These are phyloP conservation scores for Thelonectria rubi DNA, from an alignment of 2,329 filamentous ascomycete species.

Conservation along the genomic window DNA sequence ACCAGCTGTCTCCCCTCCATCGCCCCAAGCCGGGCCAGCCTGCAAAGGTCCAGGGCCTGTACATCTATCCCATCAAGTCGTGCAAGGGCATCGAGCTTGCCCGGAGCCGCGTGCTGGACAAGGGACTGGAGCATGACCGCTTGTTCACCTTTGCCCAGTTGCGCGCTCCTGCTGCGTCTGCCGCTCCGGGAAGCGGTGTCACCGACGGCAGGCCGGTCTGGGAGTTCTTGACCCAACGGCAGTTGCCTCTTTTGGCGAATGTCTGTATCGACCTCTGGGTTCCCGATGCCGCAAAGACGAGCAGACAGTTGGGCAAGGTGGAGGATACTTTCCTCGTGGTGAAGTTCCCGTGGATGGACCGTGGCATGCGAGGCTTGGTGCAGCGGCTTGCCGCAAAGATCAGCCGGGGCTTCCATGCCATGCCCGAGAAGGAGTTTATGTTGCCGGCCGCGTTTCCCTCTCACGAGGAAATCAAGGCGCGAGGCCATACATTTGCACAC, in stretches of 20 bases:
- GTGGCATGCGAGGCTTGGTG: conserved; percentile 58
- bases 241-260: conserved; percentile 75
- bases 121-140: conserved; percentile 81
- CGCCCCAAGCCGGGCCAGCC: conserved; percentile 33
- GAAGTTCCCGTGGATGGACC: conserved; percentile 69
- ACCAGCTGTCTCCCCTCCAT: conserved; percentile 38
- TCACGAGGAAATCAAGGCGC: conserved; percentile 63
- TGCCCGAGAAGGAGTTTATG: conserved; percentile 70
- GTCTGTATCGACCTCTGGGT: conserved; percentile 75
- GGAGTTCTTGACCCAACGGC: conserved; percentile 76
- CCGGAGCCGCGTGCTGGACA: conserved; percentile 68
- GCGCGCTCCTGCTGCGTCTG: conserved; percentile 15
- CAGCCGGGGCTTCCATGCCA: conserved; percentile 56
- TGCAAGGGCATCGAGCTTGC: conserved; percentile 80
- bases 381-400: conserved; percentile 61
- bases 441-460: conserved; percentile 72
- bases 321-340: conserved; percentile 70
- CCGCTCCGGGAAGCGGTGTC: neutral
- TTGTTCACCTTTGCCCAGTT: conserved; percentile 83
- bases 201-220: conserved; percentile 60
- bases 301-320: conserved; percentile 60
- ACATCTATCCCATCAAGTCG: conserved; percentile 85
- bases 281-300: conserved; percentile 67
- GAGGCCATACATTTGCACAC: conserved; percentile 67
- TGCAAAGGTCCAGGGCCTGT: conserved; percentile 67